phyloP scores from a whole-genome alignment of 163 green algal genomes.

The Chlamydomonas reinhardtii region DNA sequence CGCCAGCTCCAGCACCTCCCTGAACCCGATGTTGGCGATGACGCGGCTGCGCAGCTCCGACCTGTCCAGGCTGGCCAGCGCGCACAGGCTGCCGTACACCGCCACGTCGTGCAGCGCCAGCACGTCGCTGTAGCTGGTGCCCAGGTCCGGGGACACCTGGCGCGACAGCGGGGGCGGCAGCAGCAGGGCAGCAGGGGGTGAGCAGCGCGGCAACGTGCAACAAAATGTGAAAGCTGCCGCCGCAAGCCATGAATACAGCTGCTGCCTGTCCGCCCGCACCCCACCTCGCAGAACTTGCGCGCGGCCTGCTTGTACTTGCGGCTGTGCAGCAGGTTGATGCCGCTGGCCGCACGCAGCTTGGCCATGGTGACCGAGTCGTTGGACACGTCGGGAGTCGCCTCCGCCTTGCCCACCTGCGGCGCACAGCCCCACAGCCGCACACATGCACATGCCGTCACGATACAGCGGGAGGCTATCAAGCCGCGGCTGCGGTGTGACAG shows the following conservation, averaged over 20 bases:
- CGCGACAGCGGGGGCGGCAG: not conserved
- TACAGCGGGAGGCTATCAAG: too few species aligned
- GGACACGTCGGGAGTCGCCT: constrained; percentile 18
- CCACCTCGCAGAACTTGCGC: constrained; percentile 73
- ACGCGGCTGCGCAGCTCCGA: constrained; percentile 71
- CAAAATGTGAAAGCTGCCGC: too few species aligned
- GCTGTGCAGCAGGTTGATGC: constrained; percentile 77
- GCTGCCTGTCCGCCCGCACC: too few species aligned
- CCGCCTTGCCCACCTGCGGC: constrained; percentile 48
- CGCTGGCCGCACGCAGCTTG: constrained; percentile 83
- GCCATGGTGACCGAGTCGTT: constrained; percentile 67
- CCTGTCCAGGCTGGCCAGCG: constrained; percentile 90
- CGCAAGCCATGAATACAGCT: too few species aligned
- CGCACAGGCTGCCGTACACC: constrained; percentile 88
- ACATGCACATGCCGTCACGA: too few species aligned
- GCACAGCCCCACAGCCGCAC: too few species aligned
- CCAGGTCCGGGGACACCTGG: constrained; percentile 78
- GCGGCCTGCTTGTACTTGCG: constrained; percentile 88
- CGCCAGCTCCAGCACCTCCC: constrained; percentile 81
- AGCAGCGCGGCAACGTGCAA: not conserved
- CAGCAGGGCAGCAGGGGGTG: not conserved
- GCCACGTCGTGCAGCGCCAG: constrained; percentile 85
- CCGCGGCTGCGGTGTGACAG: too few species aligned
- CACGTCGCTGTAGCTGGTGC: constrained; percentile 75
- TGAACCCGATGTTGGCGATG: constrained; percentile 70